Percentiles rank a stretch among this genome's conserved stretches.
These are phyloP conservation scores for Gracilaria caudata DNA, from an alignment of 23 red algal genomes.

Conservation along the genomic window DNA sequence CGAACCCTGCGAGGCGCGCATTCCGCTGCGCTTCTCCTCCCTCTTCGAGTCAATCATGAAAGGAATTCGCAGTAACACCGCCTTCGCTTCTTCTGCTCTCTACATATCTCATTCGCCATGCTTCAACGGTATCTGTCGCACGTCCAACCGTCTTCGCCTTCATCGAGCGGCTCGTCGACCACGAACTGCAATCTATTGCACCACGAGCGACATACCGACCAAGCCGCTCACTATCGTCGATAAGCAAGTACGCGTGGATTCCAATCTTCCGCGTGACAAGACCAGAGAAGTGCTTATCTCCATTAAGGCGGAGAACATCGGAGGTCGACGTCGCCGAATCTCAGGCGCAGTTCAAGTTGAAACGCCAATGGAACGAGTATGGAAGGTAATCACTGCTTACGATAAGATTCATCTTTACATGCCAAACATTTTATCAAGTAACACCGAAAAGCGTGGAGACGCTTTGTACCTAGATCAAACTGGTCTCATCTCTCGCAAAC, in stretches of 20 bases:
- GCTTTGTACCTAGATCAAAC: constrained; percentile 78
- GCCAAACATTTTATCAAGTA: constrained; percentile 80
- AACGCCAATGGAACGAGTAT: constrained; percentile 69
- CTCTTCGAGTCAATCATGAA: not conserved
- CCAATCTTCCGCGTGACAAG: constrained; percentile 18
- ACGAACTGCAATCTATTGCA: not conserved
- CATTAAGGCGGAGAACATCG: constrained; percentile 62
- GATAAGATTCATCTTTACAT: constrained; percentile 74
- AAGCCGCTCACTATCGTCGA: constrained; percentile 20
- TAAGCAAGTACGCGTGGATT: constrained; percentile 13
- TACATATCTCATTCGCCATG: not conserved
- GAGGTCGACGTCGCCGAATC: constrained; percentile 71
- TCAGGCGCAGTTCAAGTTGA: constrained; percentile 64
- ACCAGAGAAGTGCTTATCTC: constrained; percentile 30
- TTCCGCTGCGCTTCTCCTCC: not conserved
- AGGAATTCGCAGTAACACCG: not conserved
- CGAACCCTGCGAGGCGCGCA: not conserved
- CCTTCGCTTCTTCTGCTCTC: constrained; percentile 6
- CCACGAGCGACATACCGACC: constrained; percentile 13
- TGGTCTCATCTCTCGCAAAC: constrained; percentile 71
- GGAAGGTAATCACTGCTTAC: constrained; percentile 83
- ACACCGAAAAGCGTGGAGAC: not conserved
- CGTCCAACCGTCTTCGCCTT: not conserved
- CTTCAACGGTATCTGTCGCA: not conserved
- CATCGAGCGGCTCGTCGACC: constrained; percentile 11